These are phyloP conservation scores for thale cress (Arabidopsis thaliana) DNA, from an alignment of 345 rosid species.

Conservation along the genomic window TAIR10.1 NC_003070.9:4147001-4147500, in stretches of 20 bases:
- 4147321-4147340: too few species aligned
- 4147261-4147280: background rate
- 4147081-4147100: too few species aligned
- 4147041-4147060: too few species aligned
- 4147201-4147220: background rate
- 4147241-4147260: background rate
- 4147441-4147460: conserved; percentile 5
- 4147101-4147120: background rate
- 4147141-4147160: background rate
- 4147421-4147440: background rate
- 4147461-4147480: conserved; percentile 4
- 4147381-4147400: background rate
- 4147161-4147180: background rate
- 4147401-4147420: background rate
- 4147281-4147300: conserved; percentile 35
- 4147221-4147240: background rate
- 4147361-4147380: conserved; percentile 12
- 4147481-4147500: background rate
- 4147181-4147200: background rate
- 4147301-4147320: conserved; percentile 23
- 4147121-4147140: background rate
- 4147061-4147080: too few species aligned
- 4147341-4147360: too few species aligned
- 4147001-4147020: background rate
- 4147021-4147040: background rate